phyloP scores from a whole-genome alignment of 2,329 filamentous ascomycete species.

The Raffaelea deltoideospora region DNA sequence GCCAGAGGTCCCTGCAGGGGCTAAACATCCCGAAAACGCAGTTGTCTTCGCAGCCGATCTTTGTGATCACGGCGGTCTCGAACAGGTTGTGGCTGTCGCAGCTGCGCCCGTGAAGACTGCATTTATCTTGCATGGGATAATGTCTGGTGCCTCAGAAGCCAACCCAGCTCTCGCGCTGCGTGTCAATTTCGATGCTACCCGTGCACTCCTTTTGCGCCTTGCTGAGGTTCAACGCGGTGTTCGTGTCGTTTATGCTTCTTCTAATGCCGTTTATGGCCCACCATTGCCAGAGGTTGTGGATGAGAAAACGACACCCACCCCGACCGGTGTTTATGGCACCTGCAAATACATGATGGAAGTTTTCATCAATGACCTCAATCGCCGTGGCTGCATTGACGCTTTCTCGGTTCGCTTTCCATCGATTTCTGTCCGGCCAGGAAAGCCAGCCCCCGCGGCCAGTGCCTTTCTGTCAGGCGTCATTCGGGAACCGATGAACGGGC shows the following conservation, averaged over 20 bases:
- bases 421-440: conserved; percentile 44
- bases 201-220: conserved; percentile 32
- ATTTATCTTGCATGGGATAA: conserved; percentile 52
- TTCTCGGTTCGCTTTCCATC: conserved; percentile 45
- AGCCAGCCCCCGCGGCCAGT: conserved; percentile 44
- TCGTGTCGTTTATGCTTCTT: conserved; percentile 45
- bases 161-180: conserved; percentile 42
- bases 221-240: conserved; percentile 32
- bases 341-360: conserved; percentile 49
- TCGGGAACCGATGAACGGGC: conserved; percentile 42
- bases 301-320: conserved; percentile 37
- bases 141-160: conserved; percentile 48
- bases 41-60: conserved; percentile 34
- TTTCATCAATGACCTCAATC: conserved; percentile 47
- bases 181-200: conserved; percentile 47
- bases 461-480: conserved; percentile 51
- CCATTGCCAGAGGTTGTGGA: conserved; percentile 37
- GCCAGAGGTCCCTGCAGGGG: conserved; percentile 32
- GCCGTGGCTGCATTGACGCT: conserved; percentile 41
- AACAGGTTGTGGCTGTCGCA: conserved; percentile 25
- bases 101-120: conserved; percentile 33
- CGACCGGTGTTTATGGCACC: conserved; percentile 46
- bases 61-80: conserved; percentile 17
- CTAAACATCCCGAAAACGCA: conserved; percentile 32
- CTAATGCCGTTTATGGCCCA: conserved; percentile 47